phyloP scores from a whole-genome alignment of 2,329 filamentous ascomycete genomes.

The Periconia sp. region DNA sequence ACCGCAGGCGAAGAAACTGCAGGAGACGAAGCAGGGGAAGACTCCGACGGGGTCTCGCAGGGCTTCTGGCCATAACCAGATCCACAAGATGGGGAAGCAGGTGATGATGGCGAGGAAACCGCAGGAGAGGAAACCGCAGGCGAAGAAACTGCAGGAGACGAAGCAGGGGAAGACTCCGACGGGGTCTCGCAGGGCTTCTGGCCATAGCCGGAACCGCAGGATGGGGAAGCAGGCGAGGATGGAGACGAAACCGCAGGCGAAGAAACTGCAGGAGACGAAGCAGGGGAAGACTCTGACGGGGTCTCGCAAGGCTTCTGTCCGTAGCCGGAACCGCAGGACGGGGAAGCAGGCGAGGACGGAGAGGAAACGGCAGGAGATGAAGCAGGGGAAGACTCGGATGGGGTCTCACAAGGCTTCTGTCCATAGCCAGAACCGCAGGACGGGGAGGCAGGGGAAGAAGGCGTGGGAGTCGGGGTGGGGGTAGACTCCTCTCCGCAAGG shows the following conservation, averaged over 20 bases:
- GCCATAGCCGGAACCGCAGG: too few species aligned
- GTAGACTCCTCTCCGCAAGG: conserved; percentile 5
- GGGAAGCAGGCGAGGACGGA: too few species aligned
- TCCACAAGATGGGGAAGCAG: too few species aligned
- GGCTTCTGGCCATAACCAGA: neutral
- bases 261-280: conserved; percentile 1
- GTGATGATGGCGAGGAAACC: too few species aligned
- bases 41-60: neutral
- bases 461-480: conserved; percentile 4
- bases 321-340: too few species aligned
- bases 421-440: neutral
- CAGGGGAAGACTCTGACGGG: neutral
- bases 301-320: neutral
- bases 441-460: neutral
- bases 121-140: too few species aligned
- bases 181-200: neutral
- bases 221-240: too few species aligned
- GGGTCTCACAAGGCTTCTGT: neutral
- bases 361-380: too few species aligned
- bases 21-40: conserved; percentile 1
- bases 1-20: too few species aligned
- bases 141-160: too few species aligned
- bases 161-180: neutral
- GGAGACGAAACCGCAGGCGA: too few species aligned
- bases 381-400: neutral